A percentile compares a stretch with the other conserved stretches of the same genome.
Evolutionary conservation across 2,329 filamentous ascomycete species (phyloP).

Genomic region (Apiospora malaysiana): DNA sequence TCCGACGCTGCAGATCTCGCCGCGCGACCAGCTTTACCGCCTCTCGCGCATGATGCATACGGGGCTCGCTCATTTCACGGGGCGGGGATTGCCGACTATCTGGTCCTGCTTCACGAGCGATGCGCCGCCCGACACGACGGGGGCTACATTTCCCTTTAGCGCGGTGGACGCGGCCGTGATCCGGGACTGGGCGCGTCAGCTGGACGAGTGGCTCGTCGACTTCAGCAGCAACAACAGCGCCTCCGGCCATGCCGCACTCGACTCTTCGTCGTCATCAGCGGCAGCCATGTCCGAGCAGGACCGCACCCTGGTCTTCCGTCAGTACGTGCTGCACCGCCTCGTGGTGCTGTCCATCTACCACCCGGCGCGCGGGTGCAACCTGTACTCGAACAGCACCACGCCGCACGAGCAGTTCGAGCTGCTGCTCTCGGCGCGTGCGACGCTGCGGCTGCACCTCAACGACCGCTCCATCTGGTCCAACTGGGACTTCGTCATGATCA

Average conservation of each 20-base stretch:
- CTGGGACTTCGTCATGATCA: conserved; percentile 51
- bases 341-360: conserved; percentile 51
- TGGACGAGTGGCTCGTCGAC: conserved; percentile 49
- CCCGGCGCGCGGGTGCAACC: conserved; percentile 46
- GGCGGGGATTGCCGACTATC: conserved; percentile 48
- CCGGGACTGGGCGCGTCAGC: conserved; percentile 47
- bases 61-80: conserved; percentile 48
- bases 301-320: conserved; percentile 44
- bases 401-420: conserved; percentile 48
- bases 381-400: conserved; percentile 46
- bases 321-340: conserved; percentile 49
- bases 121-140: conserved; percentile 26
- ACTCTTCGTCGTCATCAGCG: not conserved
- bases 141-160: conserved; percentile 40
- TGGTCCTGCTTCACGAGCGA: conserved; percentile 47
- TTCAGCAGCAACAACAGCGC: conserved; percentile 37
- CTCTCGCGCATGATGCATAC: conserved; percentile 53
- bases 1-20: conserved; percentile 42
- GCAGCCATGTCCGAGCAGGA: conserved; percentile 38
- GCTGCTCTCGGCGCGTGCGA: conserved; percentile 47
- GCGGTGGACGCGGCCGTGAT: conserved; percentile 48
- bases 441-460: conserved; percentile 46
- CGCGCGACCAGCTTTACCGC: conserved; percentile 47
- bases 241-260: not conserved
- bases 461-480: conserved; percentile 51